phyloP scores from a whole-genome alignment of 257 asterid genomes.

The Petrea volubilis region DNA sequence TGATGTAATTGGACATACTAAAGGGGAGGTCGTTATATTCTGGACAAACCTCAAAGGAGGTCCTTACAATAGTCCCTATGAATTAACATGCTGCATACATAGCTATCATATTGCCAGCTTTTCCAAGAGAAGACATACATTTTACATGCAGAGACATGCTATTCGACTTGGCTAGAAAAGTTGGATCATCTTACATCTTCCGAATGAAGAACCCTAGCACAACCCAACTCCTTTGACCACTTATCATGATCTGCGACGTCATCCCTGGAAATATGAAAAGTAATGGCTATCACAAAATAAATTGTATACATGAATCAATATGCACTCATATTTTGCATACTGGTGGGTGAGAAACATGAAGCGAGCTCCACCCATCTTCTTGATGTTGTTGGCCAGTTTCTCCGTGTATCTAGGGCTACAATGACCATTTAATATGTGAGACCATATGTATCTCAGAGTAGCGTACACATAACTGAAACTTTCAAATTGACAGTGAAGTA shows the following conservation, averaged over 20 bases:
- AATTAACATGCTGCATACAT: neutral
- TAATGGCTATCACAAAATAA: conserved; percentile 17
- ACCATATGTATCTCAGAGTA: neutral
- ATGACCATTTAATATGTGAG: conserved; percentile 10
- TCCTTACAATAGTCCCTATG: no score
- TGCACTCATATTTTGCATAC: conserved; percentile 30
- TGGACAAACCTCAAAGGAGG: no score
- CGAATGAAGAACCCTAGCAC: conserved; percentile 55
- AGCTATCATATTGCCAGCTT: neutral
- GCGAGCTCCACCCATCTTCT: conserved; percentile 71
- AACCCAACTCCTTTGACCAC: conserved; percentile 70
- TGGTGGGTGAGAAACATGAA: conserved; percentile 77
- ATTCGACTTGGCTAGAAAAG: neutral
- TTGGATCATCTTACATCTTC: conserved; percentile 43
- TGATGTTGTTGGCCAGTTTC: conserved; percentile 46
- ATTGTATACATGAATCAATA: conserved; percentile 4
- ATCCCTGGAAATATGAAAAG: conserved; percentile 44
- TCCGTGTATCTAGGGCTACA: conserved; percentile 71
- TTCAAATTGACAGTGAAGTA: neutral
- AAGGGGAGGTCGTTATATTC: no score
- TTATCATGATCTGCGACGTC: conserved; percentile 76
- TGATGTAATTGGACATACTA: no score
- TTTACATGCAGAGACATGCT: neutral
- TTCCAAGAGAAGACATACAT: neutral
- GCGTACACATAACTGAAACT: neutral